Evolutionary conservation across 2,329 filamentous ascomycete species (phyloP).

Genomic region (Phyllosticta capitalensis): DNA sequence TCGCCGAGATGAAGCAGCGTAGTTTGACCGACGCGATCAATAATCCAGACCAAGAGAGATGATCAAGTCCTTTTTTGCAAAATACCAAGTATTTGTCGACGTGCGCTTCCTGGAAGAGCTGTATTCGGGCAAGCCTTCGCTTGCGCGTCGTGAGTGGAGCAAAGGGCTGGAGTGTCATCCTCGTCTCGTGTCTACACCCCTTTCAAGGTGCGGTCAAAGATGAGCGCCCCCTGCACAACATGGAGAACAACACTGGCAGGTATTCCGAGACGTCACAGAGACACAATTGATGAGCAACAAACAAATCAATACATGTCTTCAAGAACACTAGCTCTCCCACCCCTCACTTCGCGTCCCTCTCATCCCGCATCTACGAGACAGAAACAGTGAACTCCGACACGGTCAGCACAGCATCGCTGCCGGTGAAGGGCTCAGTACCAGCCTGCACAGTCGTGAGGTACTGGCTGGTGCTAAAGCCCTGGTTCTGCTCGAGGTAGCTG

Average conservation of each 20-base stretch:
- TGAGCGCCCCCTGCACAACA: background rate
- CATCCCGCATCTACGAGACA: background rate
- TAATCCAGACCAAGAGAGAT: background rate
- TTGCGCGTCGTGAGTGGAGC: background rate
- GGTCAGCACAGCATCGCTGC: constrained; percentile 37
- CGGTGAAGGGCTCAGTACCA: constrained; percentile 49
- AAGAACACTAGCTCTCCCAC: background rate
- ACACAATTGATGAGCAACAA: background rate
- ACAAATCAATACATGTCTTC: background rate
- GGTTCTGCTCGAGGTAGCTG: constrained; percentile 42
- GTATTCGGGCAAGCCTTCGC: background rate
- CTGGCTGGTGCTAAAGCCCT: constrained; percentile 41
- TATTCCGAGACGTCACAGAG: background rate
- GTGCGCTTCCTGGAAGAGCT: background rate
- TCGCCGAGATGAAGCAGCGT: constrained; percentile 15
- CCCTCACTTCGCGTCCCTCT: too few relatives aligned
- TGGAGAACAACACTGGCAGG: background rate
- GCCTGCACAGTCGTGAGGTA: constrained; percentile 45
- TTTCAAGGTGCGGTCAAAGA: background rate
- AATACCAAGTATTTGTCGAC: background rate
- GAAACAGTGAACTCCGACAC: constrained; percentile 30
- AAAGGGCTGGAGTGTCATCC: background rate
- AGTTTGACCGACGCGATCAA: background rate
- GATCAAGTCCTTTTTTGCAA: background rate
- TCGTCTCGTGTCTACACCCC: background rate